A percentile compares a stretch with the other conserved stretches of the same genome.
phyloP scores from a whole-genome alignment of 202 grass and related monocot species.

The Bolboschoenoplectus hybrid region DNA sequence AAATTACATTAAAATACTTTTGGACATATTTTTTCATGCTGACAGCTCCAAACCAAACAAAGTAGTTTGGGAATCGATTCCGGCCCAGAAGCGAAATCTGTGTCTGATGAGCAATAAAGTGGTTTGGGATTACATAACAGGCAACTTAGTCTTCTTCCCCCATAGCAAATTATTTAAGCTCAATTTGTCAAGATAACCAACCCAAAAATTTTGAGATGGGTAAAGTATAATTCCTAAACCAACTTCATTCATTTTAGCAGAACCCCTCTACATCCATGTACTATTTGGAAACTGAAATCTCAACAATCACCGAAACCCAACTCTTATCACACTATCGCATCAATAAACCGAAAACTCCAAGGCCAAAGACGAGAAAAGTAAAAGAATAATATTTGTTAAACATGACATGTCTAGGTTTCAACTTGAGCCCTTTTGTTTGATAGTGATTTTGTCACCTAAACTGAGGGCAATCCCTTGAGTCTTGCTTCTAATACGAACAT shows the following conservation, averaged over 20 bases:
- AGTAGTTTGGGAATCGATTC: not conserved
- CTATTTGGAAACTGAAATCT: not conserved
- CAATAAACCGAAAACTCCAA: conserved; percentile 24
- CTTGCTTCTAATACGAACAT: conserved; percentile 54
- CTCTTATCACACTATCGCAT: conserved; percentile 12
- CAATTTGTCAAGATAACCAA: not conserved
- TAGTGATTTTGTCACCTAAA: conserved; percentile 56
- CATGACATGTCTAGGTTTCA: not conserved
- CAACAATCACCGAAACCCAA: not conserved
- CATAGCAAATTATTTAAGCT: not conserved
- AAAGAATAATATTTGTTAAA: not conserved
- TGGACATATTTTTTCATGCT: not conserved
- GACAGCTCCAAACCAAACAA: not conserved
- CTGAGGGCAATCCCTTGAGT: conserved; percentile 55
- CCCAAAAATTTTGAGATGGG: not conserved
- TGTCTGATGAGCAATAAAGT: not conserved
- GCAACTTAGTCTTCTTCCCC: not conserved
- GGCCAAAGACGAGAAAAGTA: not conserved
- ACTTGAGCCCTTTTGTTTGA: conserved; percentile 49
- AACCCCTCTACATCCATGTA: conserved; percentile 11
- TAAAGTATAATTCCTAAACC: not conserved
- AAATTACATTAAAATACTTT: too few species aligned
- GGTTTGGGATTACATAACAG: not conserved
- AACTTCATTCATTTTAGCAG: not conserved
- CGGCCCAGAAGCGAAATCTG: too few species aligned